Conservation (phyloP, 495 filamentous ascomycete species). For the Talaromyces thailandensis region DNA sequence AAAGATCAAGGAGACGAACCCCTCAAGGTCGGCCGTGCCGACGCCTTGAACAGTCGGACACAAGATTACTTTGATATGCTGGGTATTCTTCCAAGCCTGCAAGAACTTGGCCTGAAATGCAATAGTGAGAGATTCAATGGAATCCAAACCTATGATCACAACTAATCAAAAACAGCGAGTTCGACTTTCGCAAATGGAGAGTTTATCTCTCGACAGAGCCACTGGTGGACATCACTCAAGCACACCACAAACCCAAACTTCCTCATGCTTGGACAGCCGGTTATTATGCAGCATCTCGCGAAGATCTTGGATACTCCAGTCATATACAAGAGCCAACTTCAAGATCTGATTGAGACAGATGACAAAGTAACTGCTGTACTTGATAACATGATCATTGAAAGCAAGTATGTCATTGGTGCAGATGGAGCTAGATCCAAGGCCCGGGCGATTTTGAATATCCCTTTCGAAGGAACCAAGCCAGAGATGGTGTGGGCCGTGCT, state of each 20-base stretch:
- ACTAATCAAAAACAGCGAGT: not conserved
- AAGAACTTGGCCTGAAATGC: not conserved
- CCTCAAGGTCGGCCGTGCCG: not conserved
- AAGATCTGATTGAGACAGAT: not conserved
- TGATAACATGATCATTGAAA: not conserved
- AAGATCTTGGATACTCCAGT: not conserved
- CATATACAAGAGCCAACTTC: not conserved
- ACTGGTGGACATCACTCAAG: not conserved
- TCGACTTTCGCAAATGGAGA: not conserved
- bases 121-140: not conserved
- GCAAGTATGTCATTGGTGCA: not conserved
- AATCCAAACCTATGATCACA: not conserved
- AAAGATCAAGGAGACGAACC: not conserved
- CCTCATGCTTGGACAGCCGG: constrained; percentile 1
- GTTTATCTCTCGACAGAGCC: not conserved
- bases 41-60: not conserved
- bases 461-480: constrained; percentile 1
- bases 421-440: not conserved
- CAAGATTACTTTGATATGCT: not conserved
- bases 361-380: not conserved
- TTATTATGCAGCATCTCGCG: not conserved
- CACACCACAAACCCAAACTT: not conserved
- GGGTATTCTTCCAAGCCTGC: not conserved
- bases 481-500: constrained; percentile 2
- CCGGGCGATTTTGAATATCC: not conserved